Percentiles rank a stretch among this genome's conserved stretches.
phyloP scores from a whole-genome alignment of 169 alveolate species.

The Toxoplasma gondii region DNA sequence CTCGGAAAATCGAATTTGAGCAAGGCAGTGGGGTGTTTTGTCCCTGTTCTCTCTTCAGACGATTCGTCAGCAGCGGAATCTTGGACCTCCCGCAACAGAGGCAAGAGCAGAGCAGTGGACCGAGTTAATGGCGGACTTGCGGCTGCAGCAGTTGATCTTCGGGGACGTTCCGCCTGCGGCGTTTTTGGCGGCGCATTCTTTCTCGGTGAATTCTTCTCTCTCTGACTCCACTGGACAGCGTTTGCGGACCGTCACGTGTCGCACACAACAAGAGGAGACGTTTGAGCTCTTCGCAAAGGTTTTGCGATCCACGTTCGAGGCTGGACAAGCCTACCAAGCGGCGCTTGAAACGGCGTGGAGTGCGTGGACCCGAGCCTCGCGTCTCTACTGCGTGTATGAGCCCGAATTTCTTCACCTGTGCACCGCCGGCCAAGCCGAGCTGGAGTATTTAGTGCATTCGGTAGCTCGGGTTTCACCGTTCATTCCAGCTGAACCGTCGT shows the following conservation, averaged over 20 bases:
- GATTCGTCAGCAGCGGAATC: background rate
- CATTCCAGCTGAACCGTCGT: background rate
- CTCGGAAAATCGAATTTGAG: too few relatives aligned
- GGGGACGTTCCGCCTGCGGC: constrained; percentile 4
- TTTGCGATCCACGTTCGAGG: background rate
- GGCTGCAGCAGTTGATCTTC: background rate
- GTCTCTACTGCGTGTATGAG: background rate
- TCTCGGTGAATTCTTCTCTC: background rate
- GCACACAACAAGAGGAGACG: background rate
- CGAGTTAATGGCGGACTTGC: constrained; percentile 14
- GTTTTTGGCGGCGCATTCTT: background rate
- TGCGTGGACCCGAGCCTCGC: background rate
- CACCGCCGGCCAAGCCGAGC: constrained; percentile 19
- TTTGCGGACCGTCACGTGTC: background rate
- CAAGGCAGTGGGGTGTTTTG: background rate
- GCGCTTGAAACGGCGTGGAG: background rate
- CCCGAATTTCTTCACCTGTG: background rate
- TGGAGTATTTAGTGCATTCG: background rate
- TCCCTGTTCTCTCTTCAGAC: background rate
- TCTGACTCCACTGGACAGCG: background rate
- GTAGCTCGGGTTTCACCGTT: background rate
- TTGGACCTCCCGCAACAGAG: background rate
- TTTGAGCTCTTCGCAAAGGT: background rate
- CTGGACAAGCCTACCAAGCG: background rate
- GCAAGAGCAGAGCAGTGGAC: background rate